Conservation (phyloP, 352 stramenopile genomes). For the Hyaloperonospora arabidopsidis region DNA sequence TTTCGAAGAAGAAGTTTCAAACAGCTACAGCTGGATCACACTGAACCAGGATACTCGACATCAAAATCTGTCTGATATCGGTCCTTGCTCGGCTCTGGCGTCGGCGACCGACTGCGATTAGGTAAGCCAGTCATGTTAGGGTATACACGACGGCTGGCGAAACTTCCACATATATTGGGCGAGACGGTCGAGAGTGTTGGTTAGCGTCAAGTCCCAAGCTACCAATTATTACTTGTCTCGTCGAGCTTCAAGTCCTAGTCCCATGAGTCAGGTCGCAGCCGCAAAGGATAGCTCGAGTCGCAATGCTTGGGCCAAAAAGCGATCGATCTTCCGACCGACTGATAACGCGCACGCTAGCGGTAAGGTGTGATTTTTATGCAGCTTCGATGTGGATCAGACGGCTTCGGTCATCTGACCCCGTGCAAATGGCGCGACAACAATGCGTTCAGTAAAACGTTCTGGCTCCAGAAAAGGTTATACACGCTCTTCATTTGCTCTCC, state of each 20-base stretch:
- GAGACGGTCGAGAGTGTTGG: too few relatives aligned
- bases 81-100: too few relatives aligned
- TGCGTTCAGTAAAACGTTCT: constrained; percentile 19
- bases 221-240: too few relatives aligned
- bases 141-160: too few relatives aligned
- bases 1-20: too few relatives aligned
- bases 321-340: constrained; percentile 11
- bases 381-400: constrained; percentile 17
- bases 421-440: constrained; percentile 1
- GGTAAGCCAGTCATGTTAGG: too few relatives aligned
- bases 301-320: constrained; percentile 8
- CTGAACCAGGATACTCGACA: too few relatives aligned
- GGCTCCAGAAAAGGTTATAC: constrained; percentile 8
- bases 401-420: constrained; percentile 16
- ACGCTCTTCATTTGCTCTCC: constrained; percentile 13
- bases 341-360: constrained; percentile 20
- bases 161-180: too few relatives aligned
- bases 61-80: too few relatives aligned
- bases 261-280: constrained; percentile 19
- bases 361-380: constrained; percentile 1
- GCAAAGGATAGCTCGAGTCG: constrained; percentile 7
- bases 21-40: too few relatives aligned
- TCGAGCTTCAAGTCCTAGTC: constrained; percentile 17
- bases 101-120: too few relatives aligned
- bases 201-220: too few relatives aligned